Conservation (phyloP, 306 rosid species). For the Quillaja saponaria region DNA sequence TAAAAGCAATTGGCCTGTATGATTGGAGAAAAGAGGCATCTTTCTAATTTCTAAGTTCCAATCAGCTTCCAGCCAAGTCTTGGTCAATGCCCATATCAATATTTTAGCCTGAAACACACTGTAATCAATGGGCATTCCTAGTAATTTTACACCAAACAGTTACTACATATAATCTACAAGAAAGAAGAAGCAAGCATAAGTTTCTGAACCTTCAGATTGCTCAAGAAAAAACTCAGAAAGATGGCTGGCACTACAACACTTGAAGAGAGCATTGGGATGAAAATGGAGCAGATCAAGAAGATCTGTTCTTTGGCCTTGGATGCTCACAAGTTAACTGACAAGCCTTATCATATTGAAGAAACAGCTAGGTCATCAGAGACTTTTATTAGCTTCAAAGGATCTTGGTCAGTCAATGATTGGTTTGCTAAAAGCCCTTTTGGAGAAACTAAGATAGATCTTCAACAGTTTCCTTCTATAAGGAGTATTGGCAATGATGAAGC, state of each 20-base stretch:
- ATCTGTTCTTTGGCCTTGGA: slow-evolving; percentile 40
- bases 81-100: not conserved
- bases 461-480: slow-evolving; percentile 52
- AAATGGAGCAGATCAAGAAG: slow-evolving; percentile 39
- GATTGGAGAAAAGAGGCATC: too few relatives aligned
- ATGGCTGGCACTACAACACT: slow-evolving; percentile 42
- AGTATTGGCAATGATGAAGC: slow-evolving; percentile 63
- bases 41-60: not conserved
- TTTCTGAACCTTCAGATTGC: not conserved
- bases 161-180: not conserved
- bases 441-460: slow-evolving; percentile 37
- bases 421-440: slow-evolving; percentile 45
- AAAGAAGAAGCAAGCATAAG: not conserved
- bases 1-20: too few relatives aligned
- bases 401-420: slow-evolving; percentile 48
- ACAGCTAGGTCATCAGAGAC: slow-evolving; percentile 15
- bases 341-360: slow-evolving; percentile 27
- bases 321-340: slow-evolving; percentile 35
- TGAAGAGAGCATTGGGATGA: slow-evolving; percentile 35
- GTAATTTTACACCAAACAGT: not conserved
- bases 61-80: slow-evolving; percentile 1
- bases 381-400: slow-evolving; percentile 54
- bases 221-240: not conserved
- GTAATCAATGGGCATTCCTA: not conserved
- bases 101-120: not conserved